A percentile compares a stretch with the other conserved stretches of the same genome.
Evolutionary conservation across 257 asterid genomes (phyloP).

Genomic region (Craterostigma plantagineum): DNA sequence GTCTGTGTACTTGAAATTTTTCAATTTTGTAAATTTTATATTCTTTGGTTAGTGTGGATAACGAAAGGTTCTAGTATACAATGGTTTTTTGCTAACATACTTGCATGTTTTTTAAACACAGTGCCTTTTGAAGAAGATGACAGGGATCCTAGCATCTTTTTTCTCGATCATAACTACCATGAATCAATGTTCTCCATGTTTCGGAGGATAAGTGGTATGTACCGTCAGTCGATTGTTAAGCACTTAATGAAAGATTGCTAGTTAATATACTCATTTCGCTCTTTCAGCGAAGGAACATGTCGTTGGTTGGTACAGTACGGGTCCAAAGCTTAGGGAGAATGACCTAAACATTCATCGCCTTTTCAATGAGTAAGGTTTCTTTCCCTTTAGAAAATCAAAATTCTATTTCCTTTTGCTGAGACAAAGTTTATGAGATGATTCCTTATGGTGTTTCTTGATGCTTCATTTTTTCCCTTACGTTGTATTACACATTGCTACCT

Average conservation of each 20-base stretch:
- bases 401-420: too few relatives aligned
- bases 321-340: conserved; percentile 76
- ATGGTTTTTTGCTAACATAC: too few relatives aligned
- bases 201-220: conserved; percentile 70
- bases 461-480: too few relatives aligned
- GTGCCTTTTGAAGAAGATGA: conserved; percentile 98
- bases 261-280: conserved; percentile 6
- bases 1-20: too few relatives aligned
- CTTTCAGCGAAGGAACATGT: conserved; percentile 90
- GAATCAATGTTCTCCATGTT: conserved; percentile 45
- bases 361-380: conserved; percentile 50
- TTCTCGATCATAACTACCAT: conserved; percentile 57
- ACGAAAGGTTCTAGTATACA: too few relatives aligned
- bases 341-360: conserved; percentile 59
- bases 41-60: too few relatives aligned
- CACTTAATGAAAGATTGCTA: too few relatives aligned
- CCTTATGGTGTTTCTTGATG: too few relatives aligned
- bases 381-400: neutral
- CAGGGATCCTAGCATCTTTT: conserved; percentile 82
- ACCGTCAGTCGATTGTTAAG: neutral
- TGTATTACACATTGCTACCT: too few relatives aligned
- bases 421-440: too few relatives aligned
- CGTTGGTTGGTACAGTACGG: conserved; percentile 96
- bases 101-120: conserved; percentile 12
- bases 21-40: too few relatives aligned